phyloP scores from a whole-genome alignment of 176 grass and related monocot species.

The Rhynchospora tenuis region DNA sequence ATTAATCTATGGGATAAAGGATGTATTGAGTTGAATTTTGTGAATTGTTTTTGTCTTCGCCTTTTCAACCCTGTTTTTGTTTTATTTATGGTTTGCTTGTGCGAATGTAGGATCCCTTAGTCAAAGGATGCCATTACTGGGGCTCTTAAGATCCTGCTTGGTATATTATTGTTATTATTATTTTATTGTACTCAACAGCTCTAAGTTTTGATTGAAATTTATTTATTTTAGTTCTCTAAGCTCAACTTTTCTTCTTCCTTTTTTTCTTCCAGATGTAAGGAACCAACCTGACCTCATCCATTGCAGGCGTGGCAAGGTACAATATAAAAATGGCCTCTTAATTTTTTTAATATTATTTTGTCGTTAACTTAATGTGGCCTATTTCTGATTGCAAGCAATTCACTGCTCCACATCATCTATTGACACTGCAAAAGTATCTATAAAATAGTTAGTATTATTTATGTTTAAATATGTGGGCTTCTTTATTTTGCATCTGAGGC shows the following conservation, averaged over 20 bases:
- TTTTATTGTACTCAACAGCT: constrained; percentile 2
- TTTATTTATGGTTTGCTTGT: no score
- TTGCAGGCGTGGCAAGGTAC: constrained; percentile 68
- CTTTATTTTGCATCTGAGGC: not conserved
- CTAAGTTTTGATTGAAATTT: constrained; percentile 14
- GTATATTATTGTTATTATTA: no score
- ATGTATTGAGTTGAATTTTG: not conserved
- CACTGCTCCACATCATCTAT: no score
- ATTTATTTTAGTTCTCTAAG: not conserved
- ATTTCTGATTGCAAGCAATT: not conserved
- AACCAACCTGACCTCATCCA: constrained; percentile 67
- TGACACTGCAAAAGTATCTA: not conserved
- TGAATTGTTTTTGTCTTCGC: not conserved
- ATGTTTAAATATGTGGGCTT: not conserved
- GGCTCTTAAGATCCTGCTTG: no score
- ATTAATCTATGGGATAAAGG: no score
- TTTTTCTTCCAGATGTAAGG: constrained; percentile 44
- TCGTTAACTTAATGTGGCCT: not conserved
- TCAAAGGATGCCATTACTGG: no score
- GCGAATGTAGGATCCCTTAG: no score
- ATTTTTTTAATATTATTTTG: not conserved
- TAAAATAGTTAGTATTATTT: not conserved
- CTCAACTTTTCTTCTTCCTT: not conserved
- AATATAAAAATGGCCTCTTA: not conserved
- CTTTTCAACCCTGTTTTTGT: no score